Percentiles rank a stretch among this genome's conserved stretches.
Evolutionary conservation across 352 stramenopile species (phyloP).

Genomic region (Phytophthora nicotianae): DNA sequence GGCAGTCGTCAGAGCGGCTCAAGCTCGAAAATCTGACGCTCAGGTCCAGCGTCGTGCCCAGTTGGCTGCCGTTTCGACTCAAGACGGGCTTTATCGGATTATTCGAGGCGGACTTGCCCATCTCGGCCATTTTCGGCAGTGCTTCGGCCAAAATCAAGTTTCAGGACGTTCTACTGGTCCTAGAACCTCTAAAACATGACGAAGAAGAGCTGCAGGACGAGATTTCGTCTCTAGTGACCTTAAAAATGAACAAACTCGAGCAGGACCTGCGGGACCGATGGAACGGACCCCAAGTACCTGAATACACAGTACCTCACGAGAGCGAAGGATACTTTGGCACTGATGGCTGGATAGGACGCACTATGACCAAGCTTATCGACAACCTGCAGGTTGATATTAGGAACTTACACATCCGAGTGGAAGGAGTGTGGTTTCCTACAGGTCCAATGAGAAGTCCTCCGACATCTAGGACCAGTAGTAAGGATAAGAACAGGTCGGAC

Average conservation of each 20-base stretch:
- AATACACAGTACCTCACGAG: conserved; percentile 71
- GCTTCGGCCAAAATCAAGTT: conserved; percentile 87
- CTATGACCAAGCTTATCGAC: conserved; percentile 91
- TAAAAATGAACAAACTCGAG: conserved; percentile 75
- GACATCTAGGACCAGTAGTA: conserved; percentile 18
- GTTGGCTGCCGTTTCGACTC: conserved; percentile 83
- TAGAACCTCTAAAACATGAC: conserved; percentile 75
- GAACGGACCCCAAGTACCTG: conserved; percentile 67
- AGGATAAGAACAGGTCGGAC: conserved; percentile 25
- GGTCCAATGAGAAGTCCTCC: conserved; percentile 29
- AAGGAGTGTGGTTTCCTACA: conserved; percentile 70
- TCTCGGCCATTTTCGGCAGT: conserved; percentile 86
- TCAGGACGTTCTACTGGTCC: conserved; percentile 82
- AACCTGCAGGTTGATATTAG: conserved; percentile 90
- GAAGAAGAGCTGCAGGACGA: conserved; percentile 77
- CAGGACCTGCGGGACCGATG: conserved; percentile 84
- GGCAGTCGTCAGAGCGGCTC: conserved; percentile 85
- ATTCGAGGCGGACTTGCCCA: conserved; percentile 85
- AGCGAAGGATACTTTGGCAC: conserved; percentile 90
- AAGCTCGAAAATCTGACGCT: conserved; percentile 89
- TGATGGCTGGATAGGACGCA: conserved; percentile 87
- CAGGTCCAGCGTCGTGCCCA: conserved; percentile 80
- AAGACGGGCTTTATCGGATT: conserved; percentile 89
- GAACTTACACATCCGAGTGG: conserved; percentile 88
- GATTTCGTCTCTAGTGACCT: conserved; percentile 48